Evolutionary conservation across 306 rosid genomes (phyloP).

Genomic region (Acacia acuminata): DNA sequence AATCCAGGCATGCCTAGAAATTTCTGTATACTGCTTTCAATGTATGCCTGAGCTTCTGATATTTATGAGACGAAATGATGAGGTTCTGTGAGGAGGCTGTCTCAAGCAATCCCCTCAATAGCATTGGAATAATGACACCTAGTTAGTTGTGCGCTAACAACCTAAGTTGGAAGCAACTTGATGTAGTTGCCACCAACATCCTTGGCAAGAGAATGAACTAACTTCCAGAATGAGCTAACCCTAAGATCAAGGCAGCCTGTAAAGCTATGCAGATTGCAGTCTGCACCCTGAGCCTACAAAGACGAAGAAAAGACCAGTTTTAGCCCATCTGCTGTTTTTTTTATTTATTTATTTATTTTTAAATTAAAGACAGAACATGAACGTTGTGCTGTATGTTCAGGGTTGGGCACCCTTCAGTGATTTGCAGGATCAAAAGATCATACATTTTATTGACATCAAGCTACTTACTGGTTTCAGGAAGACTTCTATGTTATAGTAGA

Average conservation of each 20-base stretch:
- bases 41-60: conserved; percentile 20
- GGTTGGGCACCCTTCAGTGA: conserved; percentile 22
- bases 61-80: conserved; percentile 20
- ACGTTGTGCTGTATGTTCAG: conserved; percentile 7
- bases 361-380: too few species aligned
- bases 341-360: too few species aligned
- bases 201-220: too few species aligned
- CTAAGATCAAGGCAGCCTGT: not conserved
- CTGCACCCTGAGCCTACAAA: not conserved
- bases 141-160: not conserved
- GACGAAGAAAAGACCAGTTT: not conserved
- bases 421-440: conserved; percentile 25
- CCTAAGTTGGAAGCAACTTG: not conserved
- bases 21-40: conserved; percentile 6
- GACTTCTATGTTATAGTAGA: conserved; percentile 89
- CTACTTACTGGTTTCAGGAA: conserved; percentile 63
- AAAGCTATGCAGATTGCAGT: too few species aligned
- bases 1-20: conserved; percentile 63
- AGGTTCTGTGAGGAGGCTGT: not conserved
- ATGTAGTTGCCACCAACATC: not conserved
- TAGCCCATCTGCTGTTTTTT: not conserved
- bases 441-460: conserved; percentile 18
- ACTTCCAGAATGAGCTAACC: not conserved
- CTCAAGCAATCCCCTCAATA: not conserved
- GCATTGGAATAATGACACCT: not conserved